A percentile compares a stretch with the other conserved stretches of the same genome.
Conservation (phyloP, 2,329 filamentous ascomycete species). For the Hawksworthiomyces lignivorus region DNA sequence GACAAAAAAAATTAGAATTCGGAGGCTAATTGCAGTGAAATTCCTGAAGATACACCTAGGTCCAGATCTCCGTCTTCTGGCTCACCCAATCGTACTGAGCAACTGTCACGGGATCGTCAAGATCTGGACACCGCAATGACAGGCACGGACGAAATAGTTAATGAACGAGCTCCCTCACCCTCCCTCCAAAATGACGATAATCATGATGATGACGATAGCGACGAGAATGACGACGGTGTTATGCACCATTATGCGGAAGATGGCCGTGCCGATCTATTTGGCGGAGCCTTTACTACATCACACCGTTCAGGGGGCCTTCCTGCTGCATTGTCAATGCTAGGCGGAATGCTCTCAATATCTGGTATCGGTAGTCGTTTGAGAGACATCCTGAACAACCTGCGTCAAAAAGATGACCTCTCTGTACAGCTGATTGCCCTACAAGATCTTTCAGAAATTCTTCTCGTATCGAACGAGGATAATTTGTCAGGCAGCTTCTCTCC, state of each 20-base stretch:
- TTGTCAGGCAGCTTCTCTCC: conserved; percentile 91
- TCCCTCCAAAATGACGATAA: conserved; percentile 44
- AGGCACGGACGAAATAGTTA: conserved; percentile 51
- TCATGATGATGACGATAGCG: conserved; percentile 45
- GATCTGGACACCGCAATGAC: conserved; percentile 66
- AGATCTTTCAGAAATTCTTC: conserved; percentile 83
- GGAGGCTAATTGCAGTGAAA: too few relatives aligned
- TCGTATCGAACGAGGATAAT: conserved; percentile 95
- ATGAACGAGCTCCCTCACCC: conserved; percentile 18
- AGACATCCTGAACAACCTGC: conserved; percentile 67
- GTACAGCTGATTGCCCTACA: conserved; percentile 87
- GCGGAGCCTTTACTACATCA: conserved; percentile 58
- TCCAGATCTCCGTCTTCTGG: conserved; percentile 23
- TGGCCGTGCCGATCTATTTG: conserved; percentile 46
- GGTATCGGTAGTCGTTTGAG: conserved; percentile 73
- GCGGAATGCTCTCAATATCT: conserved; percentile 90
- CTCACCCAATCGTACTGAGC: conserved; percentile 43
- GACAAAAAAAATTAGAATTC: conserved; percentile 63
- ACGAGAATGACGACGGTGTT: conserved; percentile 44
- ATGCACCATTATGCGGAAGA: conserved; percentile 6
- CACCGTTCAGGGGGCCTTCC: conserved; percentile 60
- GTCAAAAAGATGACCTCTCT: conserved; percentile 76
- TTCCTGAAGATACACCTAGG: conserved; percentile 26
- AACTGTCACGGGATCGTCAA: conserved; percentile 39
- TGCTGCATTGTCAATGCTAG: conserved; percentile 76